phyloP scores from a whole-genome alignment of 208 protist species.

The Balamuthia mandrillaris region DNA sequence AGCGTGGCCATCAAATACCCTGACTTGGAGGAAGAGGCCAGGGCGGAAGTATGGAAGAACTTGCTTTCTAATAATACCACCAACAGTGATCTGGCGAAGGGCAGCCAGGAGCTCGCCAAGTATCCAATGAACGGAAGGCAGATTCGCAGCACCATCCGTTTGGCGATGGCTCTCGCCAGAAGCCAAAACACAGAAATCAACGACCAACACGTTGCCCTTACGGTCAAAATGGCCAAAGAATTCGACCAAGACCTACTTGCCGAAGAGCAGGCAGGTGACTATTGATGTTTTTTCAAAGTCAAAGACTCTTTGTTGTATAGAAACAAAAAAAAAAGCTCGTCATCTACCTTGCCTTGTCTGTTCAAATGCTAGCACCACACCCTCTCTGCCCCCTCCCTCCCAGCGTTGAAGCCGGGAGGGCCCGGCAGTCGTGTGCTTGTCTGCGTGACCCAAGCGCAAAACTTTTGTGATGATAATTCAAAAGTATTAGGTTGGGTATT shows the following conservation, averaged over 20 bases:
- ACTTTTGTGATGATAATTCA: too few species aligned
- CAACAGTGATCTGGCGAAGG: background rate
- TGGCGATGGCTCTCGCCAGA: conserved; percentile 24
- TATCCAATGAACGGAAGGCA: conserved; percentile 51
- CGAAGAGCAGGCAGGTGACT: too few species aligned
- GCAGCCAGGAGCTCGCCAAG: background rate
- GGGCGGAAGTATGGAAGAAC: conserved; percentile 24
- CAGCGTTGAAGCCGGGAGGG: too few species aligned
- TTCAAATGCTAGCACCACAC: too few species aligned
- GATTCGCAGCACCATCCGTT: conserved; percentile 45
- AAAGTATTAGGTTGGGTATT: too few species aligned
- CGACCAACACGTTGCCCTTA: background rate
- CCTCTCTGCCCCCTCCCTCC: too few species aligned
- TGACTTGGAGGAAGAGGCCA: background rate
- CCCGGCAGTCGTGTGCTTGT: too few species aligned
- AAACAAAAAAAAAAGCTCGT: too few species aligned
- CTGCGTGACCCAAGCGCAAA: too few species aligned
- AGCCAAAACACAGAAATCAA: background rate
- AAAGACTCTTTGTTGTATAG: too few species aligned
- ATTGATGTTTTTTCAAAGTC: too few species aligned
- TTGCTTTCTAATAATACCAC: conserved; percentile 1
- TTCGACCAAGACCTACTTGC: background rate
- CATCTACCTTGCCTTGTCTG: too few species aligned
- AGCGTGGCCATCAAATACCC: conserved; percentile 48
- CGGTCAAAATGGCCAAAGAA: background rate